phyloP scores from a whole-genome alignment of 2,329 filamentous ascomycete species.

The Ophiocordyceps camponoti-saundersi region DNA sequence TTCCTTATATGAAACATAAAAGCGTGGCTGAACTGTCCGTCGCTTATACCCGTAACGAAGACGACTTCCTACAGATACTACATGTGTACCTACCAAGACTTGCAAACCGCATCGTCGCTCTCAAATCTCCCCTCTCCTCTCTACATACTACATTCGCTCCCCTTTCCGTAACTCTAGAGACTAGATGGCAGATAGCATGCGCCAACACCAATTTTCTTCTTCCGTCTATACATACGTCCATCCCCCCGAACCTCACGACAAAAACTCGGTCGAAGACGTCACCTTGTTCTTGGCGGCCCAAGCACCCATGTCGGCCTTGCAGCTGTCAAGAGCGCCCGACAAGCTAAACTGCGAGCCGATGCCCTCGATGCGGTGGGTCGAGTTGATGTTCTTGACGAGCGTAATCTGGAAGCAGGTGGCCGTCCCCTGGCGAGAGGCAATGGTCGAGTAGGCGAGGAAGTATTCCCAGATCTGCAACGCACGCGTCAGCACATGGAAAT shows the following conservation, averaged over 20 bases:
- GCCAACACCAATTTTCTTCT: background rate
- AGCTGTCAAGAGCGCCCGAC: conserved; percentile 35
- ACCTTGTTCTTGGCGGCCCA: conserved; percentile 21
- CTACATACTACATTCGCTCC: no score
- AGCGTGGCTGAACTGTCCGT: no score
- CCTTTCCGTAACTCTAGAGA: no score
- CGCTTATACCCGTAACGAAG: no score
- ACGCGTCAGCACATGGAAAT: background rate
- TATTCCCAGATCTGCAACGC: conserved; percentile 65
- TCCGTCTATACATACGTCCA: background rate
- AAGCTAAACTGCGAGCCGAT: conserved; percentile 55
- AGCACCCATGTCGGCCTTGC: conserved; percentile 15
- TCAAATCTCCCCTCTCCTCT: no score
- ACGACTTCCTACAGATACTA: no score
- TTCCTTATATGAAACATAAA: no score
- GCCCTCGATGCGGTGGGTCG: conserved; percentile 68
- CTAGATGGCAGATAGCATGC: no score
- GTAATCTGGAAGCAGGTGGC: conserved; percentile 84
- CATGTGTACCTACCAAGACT: no score
- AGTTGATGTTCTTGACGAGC: conserved; percentile 85
- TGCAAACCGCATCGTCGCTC: no score
- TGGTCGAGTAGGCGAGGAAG: conserved; percentile 77
- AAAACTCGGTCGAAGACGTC: conserved; percentile 13
- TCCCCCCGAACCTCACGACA: conserved; percentile 4
- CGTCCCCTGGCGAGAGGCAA: conserved; percentile 67